Base-by-base conservation (phyloP, 1,284 basidiomycete species). In the Apiotrichum gamsii region DNA sequence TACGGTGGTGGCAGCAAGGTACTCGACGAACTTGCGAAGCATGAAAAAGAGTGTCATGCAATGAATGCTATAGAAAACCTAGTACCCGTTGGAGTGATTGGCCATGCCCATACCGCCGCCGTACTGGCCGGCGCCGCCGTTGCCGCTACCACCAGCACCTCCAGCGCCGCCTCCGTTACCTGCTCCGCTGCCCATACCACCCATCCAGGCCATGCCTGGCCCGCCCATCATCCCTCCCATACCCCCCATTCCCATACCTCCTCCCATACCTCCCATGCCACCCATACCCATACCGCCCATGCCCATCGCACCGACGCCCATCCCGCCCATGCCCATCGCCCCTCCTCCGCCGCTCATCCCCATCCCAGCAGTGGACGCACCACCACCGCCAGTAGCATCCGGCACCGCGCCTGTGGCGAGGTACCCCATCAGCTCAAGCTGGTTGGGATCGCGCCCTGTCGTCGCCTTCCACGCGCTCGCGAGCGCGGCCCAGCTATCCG, bases 391-490 rank as follows among this genome's bases (percentile, higher is more conserved):
- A 13, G 16, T 14, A 2, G n/a, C 44, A 14, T 39, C 39, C 18
- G 45, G 36, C 39, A 41, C 28, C 45, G 34, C 39, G 6, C 54
- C 56, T 20, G 51, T 57, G 28, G 56, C 47, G 35, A 70, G 49
- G 39, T 58, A 69, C 39, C 56, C 44, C 64, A 70, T 69, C 40
- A 70, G 57, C 46, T 64, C 64, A 43, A 69, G 53, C 49, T 69
- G 67, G 52, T 60, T 57, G 15, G 68, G 62, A 24, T 63, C 56
- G 19, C 54, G 53, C 3, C 68, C 68, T 30, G 52, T 62, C 6
- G 47, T 57, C 13, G 45, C 51, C 43, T 58, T 51, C 64, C 65
- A 71, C n/a, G 66, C 67, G 8, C 42, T 29, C 2, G 52, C 67
- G 5, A 71, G 51, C 5, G 43, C 43, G 0, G 54, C 43, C 69